Conservation (phyloP, 2,329 filamentous ascomycete genomes). For the Colletotrichum tabaci region DNA sequence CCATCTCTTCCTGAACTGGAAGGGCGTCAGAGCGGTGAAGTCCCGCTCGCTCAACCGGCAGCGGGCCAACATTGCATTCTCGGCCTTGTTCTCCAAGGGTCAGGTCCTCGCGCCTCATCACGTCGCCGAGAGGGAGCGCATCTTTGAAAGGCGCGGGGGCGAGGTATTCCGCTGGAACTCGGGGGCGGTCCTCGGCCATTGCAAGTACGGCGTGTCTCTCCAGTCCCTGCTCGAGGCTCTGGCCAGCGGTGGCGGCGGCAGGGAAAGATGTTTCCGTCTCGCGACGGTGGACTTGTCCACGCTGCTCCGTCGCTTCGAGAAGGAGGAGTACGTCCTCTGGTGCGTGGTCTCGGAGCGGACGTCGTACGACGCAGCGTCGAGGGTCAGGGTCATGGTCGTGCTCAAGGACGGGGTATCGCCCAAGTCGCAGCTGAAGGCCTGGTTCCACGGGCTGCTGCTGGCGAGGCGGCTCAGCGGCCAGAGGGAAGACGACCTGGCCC, state of each 20-base stretch:
- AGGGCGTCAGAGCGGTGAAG: slow-evolving; percentile 34
- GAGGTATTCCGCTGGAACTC: slow-evolving; percentile 34
- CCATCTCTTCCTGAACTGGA: slow-evolving; percentile 37
- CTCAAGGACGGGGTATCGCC: slow-evolving; percentile 32
- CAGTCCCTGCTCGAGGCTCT: slow-evolving; percentile 13
- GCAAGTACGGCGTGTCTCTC: slow-evolving; percentile 31
- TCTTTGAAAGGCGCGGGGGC: slow-evolving; percentile 32
- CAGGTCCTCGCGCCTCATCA: slow-evolving; percentile 23
- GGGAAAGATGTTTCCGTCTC: slow-evolving; percentile 17
- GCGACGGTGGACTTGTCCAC: slow-evolving; percentile 5
- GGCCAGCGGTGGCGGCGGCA: neutral
- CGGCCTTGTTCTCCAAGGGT: slow-evolving; percentile 16
- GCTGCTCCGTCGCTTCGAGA: slow-evolving; percentile 17
- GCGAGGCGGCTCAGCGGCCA: neutral
- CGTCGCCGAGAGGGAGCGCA: slow-evolving; percentile 23
- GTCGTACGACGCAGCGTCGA: neutral
- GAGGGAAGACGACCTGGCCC: slow-evolving; percentile 1
- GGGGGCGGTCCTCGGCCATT: slow-evolving; percentile 15
- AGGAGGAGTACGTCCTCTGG: slow-evolving; percentile 32
- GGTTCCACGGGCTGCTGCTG: slow-evolving; percentile 33
- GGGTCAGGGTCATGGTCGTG: slow-evolving; percentile 25
- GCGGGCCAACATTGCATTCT: slow-evolving; percentile 35
- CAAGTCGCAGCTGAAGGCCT: slow-evolving; percentile 35
- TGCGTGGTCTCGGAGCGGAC: neutral
- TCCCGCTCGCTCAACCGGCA: slow-evolving; percentile 34